A percentile compares a stretch with the other conserved stretches of the same genome.
Conservation (phyloP, 2,329 filamentous ascomycete species). For the Xylaria sp. region DNA sequence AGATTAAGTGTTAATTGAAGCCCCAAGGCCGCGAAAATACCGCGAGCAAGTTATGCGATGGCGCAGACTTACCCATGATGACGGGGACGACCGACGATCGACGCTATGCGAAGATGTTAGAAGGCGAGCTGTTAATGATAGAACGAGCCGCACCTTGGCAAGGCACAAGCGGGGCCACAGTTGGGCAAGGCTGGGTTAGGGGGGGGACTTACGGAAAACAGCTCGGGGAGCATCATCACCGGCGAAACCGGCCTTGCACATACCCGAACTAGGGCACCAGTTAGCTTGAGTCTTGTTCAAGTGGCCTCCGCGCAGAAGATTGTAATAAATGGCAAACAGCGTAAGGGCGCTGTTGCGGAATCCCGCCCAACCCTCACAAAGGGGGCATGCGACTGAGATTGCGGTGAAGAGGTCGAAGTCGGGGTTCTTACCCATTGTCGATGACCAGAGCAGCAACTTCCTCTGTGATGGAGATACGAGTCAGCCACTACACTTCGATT, state of each 20-base stretch:
- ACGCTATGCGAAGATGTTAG: conserved; percentile 72
- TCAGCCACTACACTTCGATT: conserved; percentile 54
- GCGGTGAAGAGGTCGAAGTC: conserved; percentile 52
- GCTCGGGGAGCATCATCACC: conserved; percentile 99
- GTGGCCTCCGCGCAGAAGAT: background rate
- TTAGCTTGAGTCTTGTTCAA: conserved; percentile 40
- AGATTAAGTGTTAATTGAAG: conserved; percentile 20
- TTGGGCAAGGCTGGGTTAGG: conserved; percentile 45
- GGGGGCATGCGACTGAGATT: conserved; percentile 43
- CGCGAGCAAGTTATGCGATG: conserved; percentile 10
- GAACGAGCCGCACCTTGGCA: conserved; percentile 39
- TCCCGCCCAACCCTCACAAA: conserved; percentile 32
- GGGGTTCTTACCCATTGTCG: conserved; percentile 98
- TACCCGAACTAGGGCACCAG: conserved; percentile 82
- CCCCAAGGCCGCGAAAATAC: conserved; percentile 2
- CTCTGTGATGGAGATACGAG: conserved; percentile 71
- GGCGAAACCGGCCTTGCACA: conserved; percentile 99
- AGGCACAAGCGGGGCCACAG: conserved; percentile 54
- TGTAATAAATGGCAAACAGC: conserved; percentile 10
- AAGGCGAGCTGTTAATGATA: conserved; percentile 35
- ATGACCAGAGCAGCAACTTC: conserved; percentile 99
- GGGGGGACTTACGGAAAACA: conserved; percentile 93
- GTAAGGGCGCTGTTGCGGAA: conserved; percentile 11
- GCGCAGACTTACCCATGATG: conserved; percentile 90
- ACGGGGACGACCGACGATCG: conserved; percentile 99